Percentiles rank a stretch among this genome's conserved stretches.
Conservation (phyloP, 768 basidiomycete species). For the Podaxis rugospora region DNA sequence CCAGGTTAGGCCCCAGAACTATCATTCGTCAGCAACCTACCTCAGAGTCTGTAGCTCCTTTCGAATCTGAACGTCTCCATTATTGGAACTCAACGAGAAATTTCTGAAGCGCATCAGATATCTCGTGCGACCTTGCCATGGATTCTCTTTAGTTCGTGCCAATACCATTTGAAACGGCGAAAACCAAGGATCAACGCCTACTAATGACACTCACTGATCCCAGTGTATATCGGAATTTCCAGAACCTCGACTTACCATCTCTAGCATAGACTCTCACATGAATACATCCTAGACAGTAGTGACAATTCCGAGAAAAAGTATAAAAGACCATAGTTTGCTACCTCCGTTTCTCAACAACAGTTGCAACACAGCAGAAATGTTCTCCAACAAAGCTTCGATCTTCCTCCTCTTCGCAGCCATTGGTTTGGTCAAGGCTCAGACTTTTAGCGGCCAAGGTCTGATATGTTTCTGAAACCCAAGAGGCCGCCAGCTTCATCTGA, state of each 20-base stretch:
- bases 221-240: background rate
- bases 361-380: background rate
- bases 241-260: background rate
- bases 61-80: background rate
- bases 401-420: background rate
- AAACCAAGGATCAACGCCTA: background rate
- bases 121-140: background rate
- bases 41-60: background rate
- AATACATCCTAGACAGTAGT: background rate
- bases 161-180: background rate
- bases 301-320: background rate
- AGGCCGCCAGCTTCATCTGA: background rate
- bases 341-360: background rate
- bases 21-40: background rate
- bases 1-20: background rate
- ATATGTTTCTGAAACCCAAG: background rate
- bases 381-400: background rate
- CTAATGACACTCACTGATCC: background rate
- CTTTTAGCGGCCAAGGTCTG: background rate
- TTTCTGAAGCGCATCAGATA: background rate
- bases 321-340: background rate
- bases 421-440: background rate
- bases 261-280: background rate
- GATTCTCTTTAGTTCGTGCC: background rate
- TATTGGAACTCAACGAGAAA: background rate